phyloP scores from a whole-genome alignment of 306 rosid species.

The Vigna reflexopilosa region DNA sequence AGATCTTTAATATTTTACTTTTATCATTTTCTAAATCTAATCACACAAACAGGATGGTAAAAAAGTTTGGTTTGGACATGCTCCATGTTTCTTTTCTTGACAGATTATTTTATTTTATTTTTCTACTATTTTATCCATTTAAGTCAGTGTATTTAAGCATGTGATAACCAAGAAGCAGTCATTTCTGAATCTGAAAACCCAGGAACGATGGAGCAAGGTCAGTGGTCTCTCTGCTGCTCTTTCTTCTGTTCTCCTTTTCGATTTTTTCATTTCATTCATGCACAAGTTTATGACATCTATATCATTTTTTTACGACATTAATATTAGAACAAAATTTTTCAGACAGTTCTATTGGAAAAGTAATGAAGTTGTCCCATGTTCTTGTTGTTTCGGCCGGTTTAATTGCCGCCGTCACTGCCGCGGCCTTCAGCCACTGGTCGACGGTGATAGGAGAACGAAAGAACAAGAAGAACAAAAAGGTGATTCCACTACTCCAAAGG shows the following conservation, averaged over 20 bases:
- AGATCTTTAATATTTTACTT: no score
- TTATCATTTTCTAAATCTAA: no score
- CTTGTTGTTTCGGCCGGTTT: conserved; percentile 60
- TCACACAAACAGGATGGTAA: no score
- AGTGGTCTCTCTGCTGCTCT: not conserved
- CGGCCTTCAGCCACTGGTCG: conserved; percentile 23
- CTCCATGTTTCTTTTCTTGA: no score
- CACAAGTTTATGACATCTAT: no score
- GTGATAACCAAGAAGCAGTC: not conserved
- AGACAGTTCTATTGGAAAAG: conserved; percentile 55
- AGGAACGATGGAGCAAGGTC: conserved; percentile 20
- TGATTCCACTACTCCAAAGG: conserved; percentile 50
- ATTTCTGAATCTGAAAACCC: not conserved
- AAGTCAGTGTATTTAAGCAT: not conserved
- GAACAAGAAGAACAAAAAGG: not conserved
- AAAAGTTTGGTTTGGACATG: no score
- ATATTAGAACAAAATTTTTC: not conserved
- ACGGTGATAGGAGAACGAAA: conserved; percentile 26
- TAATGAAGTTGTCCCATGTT: conserved; percentile 38
- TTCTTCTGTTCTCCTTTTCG: not conserved
- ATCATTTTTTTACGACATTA: no score
- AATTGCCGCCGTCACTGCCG: conserved; percentile 45
- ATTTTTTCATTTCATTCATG: not conserved
- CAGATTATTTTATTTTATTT: no score
- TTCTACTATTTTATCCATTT: no score